Conservation (phyloP, 1,284 basidiomycete species). For the Ustilago esculenta region DNA sequence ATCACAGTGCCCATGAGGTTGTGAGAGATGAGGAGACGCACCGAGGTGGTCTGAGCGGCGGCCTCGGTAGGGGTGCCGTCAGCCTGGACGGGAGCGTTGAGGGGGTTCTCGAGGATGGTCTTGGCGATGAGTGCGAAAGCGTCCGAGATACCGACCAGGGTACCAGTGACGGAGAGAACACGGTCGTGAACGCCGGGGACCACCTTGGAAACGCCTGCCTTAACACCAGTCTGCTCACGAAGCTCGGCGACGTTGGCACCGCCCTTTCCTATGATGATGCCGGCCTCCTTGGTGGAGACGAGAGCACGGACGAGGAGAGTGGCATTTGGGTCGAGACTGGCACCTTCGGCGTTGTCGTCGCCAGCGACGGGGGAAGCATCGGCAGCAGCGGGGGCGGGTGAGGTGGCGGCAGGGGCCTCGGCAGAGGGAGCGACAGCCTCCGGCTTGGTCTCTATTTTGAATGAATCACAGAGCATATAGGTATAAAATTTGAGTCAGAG, state of each 20-base stretch:
- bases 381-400: constrained; percentile 12
- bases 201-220: constrained; percentile 98
- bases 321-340: constrained; percentile 49
- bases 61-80: constrained; percentile 75
- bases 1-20: constrained; percentile 68
- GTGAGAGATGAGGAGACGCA: constrained; percentile 73
- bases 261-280: constrained; percentile 76
- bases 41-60: constrained; percentile 80
- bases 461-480: no score
- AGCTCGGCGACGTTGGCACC: constrained; percentile 97
- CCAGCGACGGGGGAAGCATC: constrained; percentile 22
- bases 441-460: constrained; percentile 17
- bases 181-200: constrained; percentile 96
- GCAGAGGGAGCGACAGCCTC: constrained; percentile 28
- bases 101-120: constrained; percentile 76
- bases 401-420: constrained; percentile 12
- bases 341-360: constrained; percentile 23
- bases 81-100: constrained; percentile 39
- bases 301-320: constrained; percentile 57
- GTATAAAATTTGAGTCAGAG: no score
- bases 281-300: constrained; percentile 64
- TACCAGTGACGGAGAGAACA: constrained; percentile 90
- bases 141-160: constrained; percentile 90
- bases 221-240: constrained; percentile 92
- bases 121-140: constrained; percentile 94